Conservation (phyloP, 2,329 filamentous ascomycete genomes). For the Rugonectria rugulosa region DNA sequence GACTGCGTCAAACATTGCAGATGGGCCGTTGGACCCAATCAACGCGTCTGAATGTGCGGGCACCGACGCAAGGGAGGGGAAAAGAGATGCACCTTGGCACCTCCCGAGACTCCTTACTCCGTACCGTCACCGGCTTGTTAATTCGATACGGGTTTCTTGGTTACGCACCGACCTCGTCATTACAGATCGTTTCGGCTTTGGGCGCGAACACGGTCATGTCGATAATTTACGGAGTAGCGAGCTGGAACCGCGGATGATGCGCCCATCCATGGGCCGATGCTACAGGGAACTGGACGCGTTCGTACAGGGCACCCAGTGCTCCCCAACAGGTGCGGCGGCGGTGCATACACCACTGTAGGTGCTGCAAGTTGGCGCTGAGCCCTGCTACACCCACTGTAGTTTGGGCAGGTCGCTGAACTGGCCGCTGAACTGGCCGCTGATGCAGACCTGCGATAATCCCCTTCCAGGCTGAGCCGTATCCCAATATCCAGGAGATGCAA, state of each 20-base stretch:
- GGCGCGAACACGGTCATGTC: slow-evolving; percentile 7
- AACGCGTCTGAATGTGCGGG: slow-evolving; percentile 28
- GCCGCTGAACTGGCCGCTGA: too few species aligned
- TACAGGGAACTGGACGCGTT: slow-evolving; percentile 10
- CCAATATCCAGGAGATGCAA: too few species aligned
- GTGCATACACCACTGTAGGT: too few species aligned
- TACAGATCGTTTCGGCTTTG: not conserved
- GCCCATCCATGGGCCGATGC: slow-evolving; percentile 2
- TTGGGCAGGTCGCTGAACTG: not conserved
- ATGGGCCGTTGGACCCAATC: slow-evolving; percentile 13
- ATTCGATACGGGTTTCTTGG: not conserved
- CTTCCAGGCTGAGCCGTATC: too few species aligned
- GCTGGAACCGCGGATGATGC: not conserved
- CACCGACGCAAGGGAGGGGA: slow-evolving; percentile 34
- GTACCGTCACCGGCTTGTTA: not conserved
- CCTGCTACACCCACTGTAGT: not conserved
- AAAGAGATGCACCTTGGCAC: too few species aligned
- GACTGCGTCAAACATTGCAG: slow-evolving; percentile 6
- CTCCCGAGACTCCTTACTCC: too few species aligned
- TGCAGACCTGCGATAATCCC: too few species aligned
- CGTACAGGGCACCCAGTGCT: slow-evolving; percentile 7
- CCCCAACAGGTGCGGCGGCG: not conserved
- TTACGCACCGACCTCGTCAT: not conserved
- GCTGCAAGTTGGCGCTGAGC: slow-evolving; percentile 1
- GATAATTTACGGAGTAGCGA: not conserved